Conservation (phyloP, 129 eudicot species). For the Centrapalus pauciflorus region DNA sequence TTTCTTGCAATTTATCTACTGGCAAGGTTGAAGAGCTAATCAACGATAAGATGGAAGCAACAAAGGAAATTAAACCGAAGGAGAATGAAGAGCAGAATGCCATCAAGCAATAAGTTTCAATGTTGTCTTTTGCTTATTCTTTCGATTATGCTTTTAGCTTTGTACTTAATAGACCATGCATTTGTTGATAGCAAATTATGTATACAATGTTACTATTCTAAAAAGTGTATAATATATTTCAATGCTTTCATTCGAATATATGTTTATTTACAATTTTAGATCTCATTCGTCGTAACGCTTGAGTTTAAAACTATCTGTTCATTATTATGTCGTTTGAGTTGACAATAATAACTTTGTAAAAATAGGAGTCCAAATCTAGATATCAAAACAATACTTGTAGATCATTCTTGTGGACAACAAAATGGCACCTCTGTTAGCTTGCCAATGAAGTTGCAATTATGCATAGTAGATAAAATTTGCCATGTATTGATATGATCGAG, state of each 20-base stretch:
- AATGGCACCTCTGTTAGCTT: no score
- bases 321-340: conserved; percentile 17
- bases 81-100: conserved; percentile 82
- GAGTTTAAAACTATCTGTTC: no score
- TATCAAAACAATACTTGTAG: conserved; percentile 19
- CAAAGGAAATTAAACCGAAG: conserved; percentile 61
- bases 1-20: conserved; percentile 60
- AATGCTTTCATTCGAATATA: no score
- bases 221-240: no score
- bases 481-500: no score
- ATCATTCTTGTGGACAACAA: conserved; percentile 22
- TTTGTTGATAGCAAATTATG: conserved; percentile 60
- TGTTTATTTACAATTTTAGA: no score
- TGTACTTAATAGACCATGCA: background rate
- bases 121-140: background rate
- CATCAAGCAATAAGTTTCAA: conserved; percentile 73
- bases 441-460: no score
- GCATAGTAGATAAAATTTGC: no score
- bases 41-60: conserved; percentile 72
- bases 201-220: conserved; percentile 77
- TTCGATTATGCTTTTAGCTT: background rate
- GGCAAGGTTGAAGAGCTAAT: conserved; percentile 84
- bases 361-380: conserved; percentile 24
- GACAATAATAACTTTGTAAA: conserved; percentile 25
- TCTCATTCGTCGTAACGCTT: no score